Conservation (phyloP, 2,329 filamentous ascomycete species). For the Fusarium oligoseptatum region DNA sequence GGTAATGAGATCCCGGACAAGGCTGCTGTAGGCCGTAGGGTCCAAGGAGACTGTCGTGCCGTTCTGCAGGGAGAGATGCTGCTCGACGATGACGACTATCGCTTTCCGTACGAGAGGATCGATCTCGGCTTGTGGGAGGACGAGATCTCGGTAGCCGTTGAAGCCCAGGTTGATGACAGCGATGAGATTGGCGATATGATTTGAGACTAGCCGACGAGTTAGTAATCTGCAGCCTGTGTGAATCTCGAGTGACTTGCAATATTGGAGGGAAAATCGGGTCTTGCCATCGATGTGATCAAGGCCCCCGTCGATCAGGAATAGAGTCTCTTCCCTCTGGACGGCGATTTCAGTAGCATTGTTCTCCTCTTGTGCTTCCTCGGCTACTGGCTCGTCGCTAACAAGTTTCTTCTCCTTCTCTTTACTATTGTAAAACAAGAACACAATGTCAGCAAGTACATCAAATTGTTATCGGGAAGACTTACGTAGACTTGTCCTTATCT, state of each 20-base stretch:
- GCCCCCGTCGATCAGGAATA: not conserved
- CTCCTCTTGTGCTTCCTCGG: not conserved
- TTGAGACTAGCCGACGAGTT: slow-evolving; percentile 23
- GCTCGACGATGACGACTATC: slow-evolving; percentile 36
- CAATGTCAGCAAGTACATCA: not conserved
- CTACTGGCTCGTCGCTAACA: accelerated
- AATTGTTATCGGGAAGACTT: not conserved
- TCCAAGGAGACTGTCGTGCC: slow-evolving; percentile 20
- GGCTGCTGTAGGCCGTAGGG: slow-evolving; percentile 20
- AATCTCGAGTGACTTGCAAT: slow-evolving; percentile 19
- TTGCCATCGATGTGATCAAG: slow-evolving; percentile 36
- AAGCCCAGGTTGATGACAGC: slow-evolving; percentile 43
- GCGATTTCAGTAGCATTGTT: not conserved
- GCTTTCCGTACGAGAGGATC: slow-evolving; percentile 37
- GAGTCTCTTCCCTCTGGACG: not conserved
- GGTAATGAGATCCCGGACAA: slow-evolving; percentile 33
- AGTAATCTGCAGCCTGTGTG: not conserved
- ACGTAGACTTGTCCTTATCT: not conserved
- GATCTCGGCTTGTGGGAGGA: slow-evolving; percentile 36
- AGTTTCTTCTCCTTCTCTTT: not conserved
- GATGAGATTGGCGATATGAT: slow-evolving; percentile 41
- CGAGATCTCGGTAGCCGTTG: slow-evolving; percentile 39
- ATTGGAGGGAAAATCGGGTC: slow-evolving; percentile 38
- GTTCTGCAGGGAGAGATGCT: slow-evolving; percentile 37
- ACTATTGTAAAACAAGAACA: not conserved